Evolutionary conservation across 345 rosid species (phyloP).

Genomic region (Gossypium anomalum): DNA sequence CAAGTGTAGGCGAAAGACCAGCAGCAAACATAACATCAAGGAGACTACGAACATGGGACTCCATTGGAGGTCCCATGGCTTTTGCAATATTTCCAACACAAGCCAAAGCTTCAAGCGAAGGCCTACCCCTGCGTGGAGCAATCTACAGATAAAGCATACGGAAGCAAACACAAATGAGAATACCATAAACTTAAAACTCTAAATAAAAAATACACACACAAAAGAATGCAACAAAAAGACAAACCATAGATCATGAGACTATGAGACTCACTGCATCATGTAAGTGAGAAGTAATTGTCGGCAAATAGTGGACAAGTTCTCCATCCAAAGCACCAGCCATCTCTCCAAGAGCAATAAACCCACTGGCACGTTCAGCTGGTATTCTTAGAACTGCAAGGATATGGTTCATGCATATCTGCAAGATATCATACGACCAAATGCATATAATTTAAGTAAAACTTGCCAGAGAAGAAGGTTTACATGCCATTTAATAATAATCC

Average conservation of each 20-base stretch:
- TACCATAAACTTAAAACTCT: conserved; percentile 6
- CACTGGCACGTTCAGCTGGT: conserved; percentile 96
- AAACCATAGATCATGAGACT: conserved; percentile 20
- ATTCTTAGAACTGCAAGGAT: conserved; percentile 75
- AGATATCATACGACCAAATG: conserved; percentile 17
- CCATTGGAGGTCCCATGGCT: conserved; percentile 89
- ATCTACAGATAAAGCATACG: conserved; percentile 48
- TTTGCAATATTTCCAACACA: conserved; percentile 96
- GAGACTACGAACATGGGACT: conserved; percentile 74
- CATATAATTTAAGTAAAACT: neutral
- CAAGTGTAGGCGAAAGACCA: conserved; percentile 80
- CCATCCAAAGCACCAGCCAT: conserved; percentile 99
- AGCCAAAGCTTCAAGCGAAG: conserved; percentile 93
- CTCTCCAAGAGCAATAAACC: conserved; percentile 97
- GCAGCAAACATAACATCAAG: conserved; percentile 85
- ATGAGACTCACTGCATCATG: conserved; percentile 78
- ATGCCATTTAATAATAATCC: neutral
- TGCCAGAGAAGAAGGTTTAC: neutral
- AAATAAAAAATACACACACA: conserved; percentile 12
- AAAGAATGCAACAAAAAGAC: conserved; percentile 15
- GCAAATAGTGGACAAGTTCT: conserved; percentile 88
- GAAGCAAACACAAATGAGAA: conserved; percentile 16
- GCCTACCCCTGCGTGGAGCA: conserved; percentile 97
- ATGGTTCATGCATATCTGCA: conserved; percentile 96
- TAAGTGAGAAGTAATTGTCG: conserved; percentile 83